Percentiles rank a stretch among this genome's conserved stretches.
These are phyloP conservation scores for Botryosphaeria dothidea DNA, from an alignment of 2,329 filamentous ascomycete species.

Conservation along the genomic window DNA sequence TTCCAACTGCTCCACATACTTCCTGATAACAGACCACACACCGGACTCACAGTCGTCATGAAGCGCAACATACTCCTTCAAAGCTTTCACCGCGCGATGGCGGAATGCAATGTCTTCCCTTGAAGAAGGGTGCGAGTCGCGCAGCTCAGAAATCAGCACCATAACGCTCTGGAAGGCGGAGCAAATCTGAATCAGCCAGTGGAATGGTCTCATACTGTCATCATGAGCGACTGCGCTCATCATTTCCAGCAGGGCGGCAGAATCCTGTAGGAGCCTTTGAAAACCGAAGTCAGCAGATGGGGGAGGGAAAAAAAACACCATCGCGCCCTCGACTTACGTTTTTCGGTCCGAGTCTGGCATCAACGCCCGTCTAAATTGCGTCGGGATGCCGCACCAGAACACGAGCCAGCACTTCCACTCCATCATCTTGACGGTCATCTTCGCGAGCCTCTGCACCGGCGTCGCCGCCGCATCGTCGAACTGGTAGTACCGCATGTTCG, in stretches of 20 bases:
- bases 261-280: background rate
- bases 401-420: constrained; percentile 6
- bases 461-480: background rate
- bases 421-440: background rate
- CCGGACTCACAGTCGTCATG: background rate
- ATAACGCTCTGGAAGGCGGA: constrained; percentile 29
- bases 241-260: background rate
- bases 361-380: background rate
- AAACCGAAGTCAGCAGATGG: background rate
- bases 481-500: background rate
- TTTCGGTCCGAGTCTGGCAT: background rate
- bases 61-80: background rate
- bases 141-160: constrained; percentile 39
- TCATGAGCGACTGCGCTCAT: background rate
- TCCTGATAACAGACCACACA: background rate
- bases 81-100: background rate
- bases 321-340: too few relatives aligned
- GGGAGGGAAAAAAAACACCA: too few relatives aligned
- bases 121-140: constrained; percentile 23
- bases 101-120: background rate
- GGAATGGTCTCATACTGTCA: constrained; percentile 1
- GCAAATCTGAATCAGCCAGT: constrained; percentile 35
- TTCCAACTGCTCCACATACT: background rate
- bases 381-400: background rate
- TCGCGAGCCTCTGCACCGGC: background rate